Percentiles rank a stretch among this genome's conserved stretches.
Conservation (phyloP, 352 stramenopile genomes). For the Lagenidium giganteum region DNA sequence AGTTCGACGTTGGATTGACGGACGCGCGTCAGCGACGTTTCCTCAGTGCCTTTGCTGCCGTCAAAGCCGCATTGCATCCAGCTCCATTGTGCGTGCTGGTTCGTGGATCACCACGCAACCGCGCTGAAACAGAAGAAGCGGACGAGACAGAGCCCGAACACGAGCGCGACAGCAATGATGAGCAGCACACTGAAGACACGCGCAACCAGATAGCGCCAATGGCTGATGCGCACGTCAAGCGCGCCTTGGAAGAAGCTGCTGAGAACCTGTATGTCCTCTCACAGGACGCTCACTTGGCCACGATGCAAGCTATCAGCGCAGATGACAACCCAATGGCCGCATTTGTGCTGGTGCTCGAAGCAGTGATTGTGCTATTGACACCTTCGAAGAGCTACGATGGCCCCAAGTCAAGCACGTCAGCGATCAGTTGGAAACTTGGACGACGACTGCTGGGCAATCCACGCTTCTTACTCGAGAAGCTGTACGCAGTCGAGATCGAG, state of each 20-base stretch:
- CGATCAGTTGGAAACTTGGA: conserved; percentile 70
- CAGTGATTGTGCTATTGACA: conserved; percentile 73
- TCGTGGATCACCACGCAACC: conserved; percentile 41
- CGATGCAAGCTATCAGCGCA: conserved; percentile 27
- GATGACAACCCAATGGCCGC: conserved; percentile 8
- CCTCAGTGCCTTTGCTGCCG: conserved; percentile 43
- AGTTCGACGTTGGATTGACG: conserved; percentile 69
- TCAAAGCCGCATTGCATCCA: conserved; percentile 65
- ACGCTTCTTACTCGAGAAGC: conserved; percentile 37
- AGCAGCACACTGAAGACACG: not conserved
- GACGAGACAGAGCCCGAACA: not conserved
- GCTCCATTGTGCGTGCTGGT: conserved; percentile 61
- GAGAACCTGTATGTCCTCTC: conserved; percentile 21
- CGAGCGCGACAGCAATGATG: not conserved
- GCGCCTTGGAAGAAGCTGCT: conserved; percentile 34
- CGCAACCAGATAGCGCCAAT: too few relatives aligned
- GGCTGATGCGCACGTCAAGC: conserved; percentile 42
- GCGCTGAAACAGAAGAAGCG: conserved; percentile 17
- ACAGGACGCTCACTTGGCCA: conserved; percentile 1
- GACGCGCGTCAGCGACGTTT: conserved; percentile 56
- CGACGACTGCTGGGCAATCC: conserved; percentile 43
- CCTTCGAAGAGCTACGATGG: conserved; percentile 57
- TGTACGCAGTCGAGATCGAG: conserved; percentile 35
- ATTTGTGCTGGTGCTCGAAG: conserved; percentile 74
- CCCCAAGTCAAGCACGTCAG: conserved; percentile 21